These are phyloP conservation scores for Symbiodinium pilosum DNA, from an alignment of 73 alveolate species.

Conservation along the genomic window DNA sequence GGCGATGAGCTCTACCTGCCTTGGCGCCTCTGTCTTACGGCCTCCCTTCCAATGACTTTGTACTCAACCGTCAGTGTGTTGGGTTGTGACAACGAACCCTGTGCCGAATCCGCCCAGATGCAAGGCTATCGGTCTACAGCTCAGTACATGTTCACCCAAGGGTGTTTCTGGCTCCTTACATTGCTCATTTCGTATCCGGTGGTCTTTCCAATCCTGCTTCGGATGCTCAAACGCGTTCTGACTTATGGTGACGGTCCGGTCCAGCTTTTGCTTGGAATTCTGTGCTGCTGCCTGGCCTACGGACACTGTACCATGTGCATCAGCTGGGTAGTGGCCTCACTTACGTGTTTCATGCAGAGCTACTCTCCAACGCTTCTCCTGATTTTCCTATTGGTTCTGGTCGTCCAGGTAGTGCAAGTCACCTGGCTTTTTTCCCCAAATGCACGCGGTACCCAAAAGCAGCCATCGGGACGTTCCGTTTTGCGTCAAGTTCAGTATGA, in stretches of 20 bases:
- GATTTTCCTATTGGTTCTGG: no score
- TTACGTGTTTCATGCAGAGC: no score
- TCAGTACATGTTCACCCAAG: background rate
- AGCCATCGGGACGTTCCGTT: no score
- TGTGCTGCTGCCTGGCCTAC: background rate
- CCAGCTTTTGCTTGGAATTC: background rate
- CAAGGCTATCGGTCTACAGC: background rate
- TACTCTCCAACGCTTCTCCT: no score
- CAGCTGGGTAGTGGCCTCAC: background rate
- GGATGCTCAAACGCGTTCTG: background rate
- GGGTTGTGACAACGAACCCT: background rate
- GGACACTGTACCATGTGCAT: background rate
- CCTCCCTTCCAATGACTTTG: background rate
- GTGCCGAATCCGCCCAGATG: background rate
- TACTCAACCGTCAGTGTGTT: background rate
- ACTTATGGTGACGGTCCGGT: background rate
- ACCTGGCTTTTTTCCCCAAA: no score
- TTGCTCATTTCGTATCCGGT: background rate
- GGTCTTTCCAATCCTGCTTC: background rate
- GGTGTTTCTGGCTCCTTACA: background rate
- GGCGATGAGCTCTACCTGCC: conserved; percentile 1
- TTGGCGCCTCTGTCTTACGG: background rate
- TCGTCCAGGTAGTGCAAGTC: no score
- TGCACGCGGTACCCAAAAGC: no score
- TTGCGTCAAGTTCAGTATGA: no score